Evolutionary conservation across 2,329 filamentous ascomycete genomes (phyloP), one percentile per base, ranked within the genome.

Genomic region (Cladophialophora yegresii): DNA sequence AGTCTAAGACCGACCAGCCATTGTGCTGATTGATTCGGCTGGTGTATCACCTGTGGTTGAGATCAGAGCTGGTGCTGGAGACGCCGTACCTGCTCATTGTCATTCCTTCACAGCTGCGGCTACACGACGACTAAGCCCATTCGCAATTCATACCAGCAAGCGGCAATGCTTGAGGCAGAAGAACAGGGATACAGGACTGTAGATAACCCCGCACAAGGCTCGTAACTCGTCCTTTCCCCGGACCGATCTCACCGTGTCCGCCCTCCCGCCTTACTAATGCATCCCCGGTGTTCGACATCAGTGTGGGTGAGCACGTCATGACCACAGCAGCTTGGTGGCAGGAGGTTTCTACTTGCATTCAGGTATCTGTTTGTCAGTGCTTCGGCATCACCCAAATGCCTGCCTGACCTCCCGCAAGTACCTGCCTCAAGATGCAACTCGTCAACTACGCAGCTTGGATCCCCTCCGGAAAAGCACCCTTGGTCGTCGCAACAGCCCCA

Each of bases 371-470:
- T n/a, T n/a, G n/a, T 6, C 23, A 20, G 8, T 50, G n/a, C 10
- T 50, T 50, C 5, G n/a, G 16, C 36, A n/a, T 43, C 36, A 4
- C 8, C 22, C 20, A 23, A 49, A n/a, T n/a, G n/a, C n/a, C n/a
- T 22, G 12, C 45, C 1, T 7, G 20, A n/a, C 45, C 45, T 26
- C 6, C 2, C 47, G 23, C 7, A 26, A 50, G 12, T 7, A 23
- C 6, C 8, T 6, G 47, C 13, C 13, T 50, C 47, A 26, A 12
- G 23, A 50, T 50, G 47, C 47, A 60, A 28, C 30, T 60, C 28
- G 30, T 60, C 64, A 66, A 66, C 32, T 51, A 40, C 33, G 64
- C 64, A 10, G 64, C 64, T 32, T 63, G 60, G 55, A 23, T 65
- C 47, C 40, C 51, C 1, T n/a, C 64, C 12, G 47, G 63, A 43